Evolutionary conservation across 2,329 filamentous ascomycete genomes (phyloP).

Genomic region (Alternaria atra): DNA sequence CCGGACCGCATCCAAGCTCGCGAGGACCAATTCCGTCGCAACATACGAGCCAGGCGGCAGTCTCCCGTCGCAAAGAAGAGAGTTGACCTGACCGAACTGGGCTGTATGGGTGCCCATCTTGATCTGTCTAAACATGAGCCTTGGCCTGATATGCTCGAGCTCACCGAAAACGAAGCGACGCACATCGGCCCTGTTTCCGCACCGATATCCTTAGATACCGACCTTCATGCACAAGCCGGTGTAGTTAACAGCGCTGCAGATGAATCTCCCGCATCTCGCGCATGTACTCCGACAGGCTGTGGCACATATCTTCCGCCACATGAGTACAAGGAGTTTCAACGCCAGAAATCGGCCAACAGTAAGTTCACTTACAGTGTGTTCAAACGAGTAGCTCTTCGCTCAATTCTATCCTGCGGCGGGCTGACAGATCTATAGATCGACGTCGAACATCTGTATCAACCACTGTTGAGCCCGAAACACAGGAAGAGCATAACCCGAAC

Average conservation of each 20-base stretch:
- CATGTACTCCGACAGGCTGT: not conserved
- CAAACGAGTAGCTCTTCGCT: no score
- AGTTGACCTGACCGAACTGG: not conserved
- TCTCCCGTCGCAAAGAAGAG: not conserved
- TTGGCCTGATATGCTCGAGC: not conserved
- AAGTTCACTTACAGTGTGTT: not conserved
- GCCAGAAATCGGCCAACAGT: not conserved
- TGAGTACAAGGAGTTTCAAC: not conserved
- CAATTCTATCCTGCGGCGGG: no score
- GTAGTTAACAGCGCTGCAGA: not conserved
- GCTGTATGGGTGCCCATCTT: not conserved
- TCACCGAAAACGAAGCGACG: not conserved
- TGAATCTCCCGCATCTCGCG: not conserved
- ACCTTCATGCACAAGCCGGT: not conserved
- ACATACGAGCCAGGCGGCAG: not conserved
- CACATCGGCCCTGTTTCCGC: not conserved
- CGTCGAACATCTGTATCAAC: not conserved
- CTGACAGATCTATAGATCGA: not conserved
- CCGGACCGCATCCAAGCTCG: slow-evolving; percentile 3
- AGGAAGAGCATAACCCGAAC: not conserved
- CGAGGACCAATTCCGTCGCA: not conserved
- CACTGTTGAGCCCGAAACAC: not conserved
- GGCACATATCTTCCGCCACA: not conserved
- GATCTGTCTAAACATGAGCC: not conserved
- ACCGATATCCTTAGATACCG: not conserved